A percentile compares a stretch with the other conserved stretches of the same genome.
Evolutionary conservation across 371 early-diverging fungal species (phyloP).

Genomic region (Fennellomyces sp.): DNA sequence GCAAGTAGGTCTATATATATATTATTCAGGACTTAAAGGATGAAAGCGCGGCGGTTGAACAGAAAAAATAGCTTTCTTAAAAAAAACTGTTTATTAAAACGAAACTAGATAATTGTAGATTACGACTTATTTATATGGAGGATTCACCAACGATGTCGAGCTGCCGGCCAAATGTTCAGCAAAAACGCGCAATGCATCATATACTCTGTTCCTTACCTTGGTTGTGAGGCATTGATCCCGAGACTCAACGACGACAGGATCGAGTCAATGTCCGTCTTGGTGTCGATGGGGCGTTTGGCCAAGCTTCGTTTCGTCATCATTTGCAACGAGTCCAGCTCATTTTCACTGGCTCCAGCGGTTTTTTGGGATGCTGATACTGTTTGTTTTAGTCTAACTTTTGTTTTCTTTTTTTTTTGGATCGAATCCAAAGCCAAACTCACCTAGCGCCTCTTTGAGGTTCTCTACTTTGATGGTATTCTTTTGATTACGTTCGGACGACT

Average conservation of each 20-base stretch:
- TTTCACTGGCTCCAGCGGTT: constrained; percentile 2
- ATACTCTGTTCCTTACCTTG: constrained; percentile 19
- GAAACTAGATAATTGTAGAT: no score
- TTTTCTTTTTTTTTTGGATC: no score
- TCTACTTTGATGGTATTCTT: constrained; percentile 48
- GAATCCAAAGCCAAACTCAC: no score
- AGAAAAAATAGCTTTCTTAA: constrained; percentile 11
- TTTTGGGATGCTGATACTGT: constrained; percentile 4
- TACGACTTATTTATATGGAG: neutral
- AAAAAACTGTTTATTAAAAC: neutral
- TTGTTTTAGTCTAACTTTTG: no score
- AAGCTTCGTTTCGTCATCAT: constrained; percentile 23
- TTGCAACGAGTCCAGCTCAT: constrained; percentile 14
- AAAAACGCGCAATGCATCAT: no score
- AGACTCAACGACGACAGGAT: constrained; percentile 41
- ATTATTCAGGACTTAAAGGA: no score
- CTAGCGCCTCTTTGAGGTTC: constrained; percentile 51
- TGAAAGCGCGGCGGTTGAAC: constrained; percentile 2
- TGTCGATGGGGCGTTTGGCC: constrained; percentile 28
- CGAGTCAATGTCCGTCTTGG: constrained; percentile 37
- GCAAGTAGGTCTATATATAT: neutral
- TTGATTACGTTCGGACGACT: constrained; percentile 23
- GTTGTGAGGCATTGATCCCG: constrained; percentile 13
- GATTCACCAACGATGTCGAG: neutral
- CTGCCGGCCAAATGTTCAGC: no score